These are phyloP conservation scores for Coriaria nepalensis DNA, from an alignment of 306 rosid species.

Conservation along the genomic window DNA sequence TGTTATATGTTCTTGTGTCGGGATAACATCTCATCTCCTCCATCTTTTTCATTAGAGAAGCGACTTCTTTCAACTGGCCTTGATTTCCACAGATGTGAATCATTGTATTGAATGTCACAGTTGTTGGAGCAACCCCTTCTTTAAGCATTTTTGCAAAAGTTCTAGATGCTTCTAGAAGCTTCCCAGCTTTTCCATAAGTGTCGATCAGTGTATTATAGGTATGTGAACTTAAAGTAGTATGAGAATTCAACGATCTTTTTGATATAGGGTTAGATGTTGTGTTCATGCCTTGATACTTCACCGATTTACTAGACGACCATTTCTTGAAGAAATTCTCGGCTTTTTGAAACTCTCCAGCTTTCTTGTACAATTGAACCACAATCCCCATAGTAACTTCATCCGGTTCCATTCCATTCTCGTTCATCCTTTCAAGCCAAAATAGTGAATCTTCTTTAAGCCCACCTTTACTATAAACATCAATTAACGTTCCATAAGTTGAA, in stretches of 20 bases:
- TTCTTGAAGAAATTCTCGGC: constrained; percentile 65
- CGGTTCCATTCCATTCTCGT: constrained; percentile 56
- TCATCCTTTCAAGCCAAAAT: constrained; percentile 72
- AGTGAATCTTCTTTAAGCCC: constrained; percentile 62
- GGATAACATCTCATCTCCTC: constrained; percentile 48
- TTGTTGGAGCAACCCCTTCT: constrained; percentile 62
- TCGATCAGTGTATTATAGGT: constrained; percentile 63
- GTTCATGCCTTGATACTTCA: constrained; percentile 12
- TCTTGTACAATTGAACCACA: constrained; percentile 81
- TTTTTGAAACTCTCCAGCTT: constrained; percentile 61
- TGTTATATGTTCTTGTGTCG: constrained; percentile 64
- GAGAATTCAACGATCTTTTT: constrained; percentile 11
- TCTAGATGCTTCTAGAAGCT: constrained; percentile 40
- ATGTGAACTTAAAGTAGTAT: constrained; percentile 33
- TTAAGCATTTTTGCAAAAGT: constrained; percentile 64
- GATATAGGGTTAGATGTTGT: constrained; percentile 9
- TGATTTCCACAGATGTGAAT: constrained; percentile 69
- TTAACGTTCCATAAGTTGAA: constrained; percentile 75
- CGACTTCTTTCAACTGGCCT: constrained; percentile 37
- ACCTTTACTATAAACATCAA: constrained; percentile 75
- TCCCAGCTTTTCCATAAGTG: constrained; percentile 62
- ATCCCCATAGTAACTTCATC: constrained; percentile 94
- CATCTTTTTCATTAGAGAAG: constrained; percentile 49
- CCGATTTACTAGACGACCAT: constrained; percentile 44
- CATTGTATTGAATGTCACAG: constrained; percentile 70